Conservation (phyloP, 176 grass and related monocot genomes). For the Phoenix roebelenii region DNA sequence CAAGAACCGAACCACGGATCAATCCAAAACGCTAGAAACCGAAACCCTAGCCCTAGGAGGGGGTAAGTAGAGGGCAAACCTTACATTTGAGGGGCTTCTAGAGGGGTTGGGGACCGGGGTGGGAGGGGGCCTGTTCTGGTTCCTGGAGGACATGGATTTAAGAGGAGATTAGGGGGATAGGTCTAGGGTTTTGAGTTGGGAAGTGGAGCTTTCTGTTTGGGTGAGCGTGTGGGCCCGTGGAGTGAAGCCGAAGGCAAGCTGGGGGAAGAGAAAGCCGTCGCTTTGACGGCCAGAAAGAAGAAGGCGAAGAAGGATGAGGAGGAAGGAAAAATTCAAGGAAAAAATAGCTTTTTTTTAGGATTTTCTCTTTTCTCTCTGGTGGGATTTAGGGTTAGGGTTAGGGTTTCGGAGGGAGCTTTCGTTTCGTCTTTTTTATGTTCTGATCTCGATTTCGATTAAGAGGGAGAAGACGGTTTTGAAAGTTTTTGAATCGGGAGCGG, state of each 20-base stretch:
- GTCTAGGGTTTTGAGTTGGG: conserved; percentile 16
- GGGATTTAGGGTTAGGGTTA: not conserved
- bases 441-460: conserved; percentile 20
- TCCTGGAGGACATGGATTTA: conserved; percentile 9
- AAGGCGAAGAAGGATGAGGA: not conserved
- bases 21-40: not conserved
- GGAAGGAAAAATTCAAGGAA: not conserved
- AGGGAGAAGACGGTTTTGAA: conserved; percentile 41
- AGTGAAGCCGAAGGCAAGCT: conserved; percentile 58
- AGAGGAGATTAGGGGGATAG: conserved; percentile 20
- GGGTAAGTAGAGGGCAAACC: not conserved
- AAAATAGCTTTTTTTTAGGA: not conserved
- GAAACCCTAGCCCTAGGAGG: not conserved
- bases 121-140: conserved; percentile 28
- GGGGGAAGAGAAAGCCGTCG: conserved; percentile 19
- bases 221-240: conserved; percentile 21
- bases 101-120: conserved; percentile 25
- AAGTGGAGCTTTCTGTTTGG: conserved; percentile 40
- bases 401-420: not conserved
- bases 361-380: too few relatives aligned
- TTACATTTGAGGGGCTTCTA: conserved; percentile 43
- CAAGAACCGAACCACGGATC: not conserved
- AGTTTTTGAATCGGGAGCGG: conserved; percentile 45
- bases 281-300: conserved; percentile 38
- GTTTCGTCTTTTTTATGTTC: not conserved